Percentiles rank a stretch among this genome's conserved stretches.
Evolutionary conservation across 2,329 filamentous ascomycete genomes (phyloP).

Genomic region (Calonectria fujianensis): DNA sequence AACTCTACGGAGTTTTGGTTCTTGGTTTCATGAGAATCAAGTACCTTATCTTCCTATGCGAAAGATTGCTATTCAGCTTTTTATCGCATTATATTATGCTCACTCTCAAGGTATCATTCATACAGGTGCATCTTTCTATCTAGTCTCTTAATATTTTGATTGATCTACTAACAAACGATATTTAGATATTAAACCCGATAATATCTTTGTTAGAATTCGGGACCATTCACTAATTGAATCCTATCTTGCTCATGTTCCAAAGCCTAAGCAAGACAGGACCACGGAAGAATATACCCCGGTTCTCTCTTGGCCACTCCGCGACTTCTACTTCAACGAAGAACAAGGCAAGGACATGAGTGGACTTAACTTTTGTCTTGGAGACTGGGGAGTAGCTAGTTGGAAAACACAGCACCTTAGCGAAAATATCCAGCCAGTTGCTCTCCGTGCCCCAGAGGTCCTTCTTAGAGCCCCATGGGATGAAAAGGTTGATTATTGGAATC

Average conservation of each 20-base stretch:
- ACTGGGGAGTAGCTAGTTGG: neutral
- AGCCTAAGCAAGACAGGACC: conserved; percentile 33
- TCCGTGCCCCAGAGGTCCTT: neutral
- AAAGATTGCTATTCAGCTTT: conserved; percentile 44
- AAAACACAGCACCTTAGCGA: neutral
- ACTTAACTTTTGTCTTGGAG: neutral
- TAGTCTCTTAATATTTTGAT: neutral
- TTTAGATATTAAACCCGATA: conserved; percentile 33
- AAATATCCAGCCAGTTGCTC: conserved; percentile 6
- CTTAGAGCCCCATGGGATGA: neutral
- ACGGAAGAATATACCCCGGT: conserved; percentile 12
- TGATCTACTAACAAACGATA: neutral
- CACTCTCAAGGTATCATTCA: conserved; percentile 50
- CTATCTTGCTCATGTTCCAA: conserved; percentile 40
- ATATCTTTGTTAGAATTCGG: conserved; percentile 51
- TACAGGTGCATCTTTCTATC: conserved; percentile 41
- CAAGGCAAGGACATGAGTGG: neutral
- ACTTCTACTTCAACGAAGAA: neutral
- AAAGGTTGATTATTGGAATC: neutral
- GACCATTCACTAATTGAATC: conserved; percentile 42
- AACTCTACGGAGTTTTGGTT: conserved; percentile 47
- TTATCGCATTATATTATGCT: conserved; percentile 47
- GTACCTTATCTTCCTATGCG: conserved; percentile 45
- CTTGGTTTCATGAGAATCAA: conserved; percentile 37
- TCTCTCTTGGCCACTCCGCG: conserved; percentile 6